A percentile compares a stretch with the other conserved stretches of the same genome.
phyloP scores from a whole-genome alignment of 139 green algal genomes.

The Closterium sp. region DNA sequence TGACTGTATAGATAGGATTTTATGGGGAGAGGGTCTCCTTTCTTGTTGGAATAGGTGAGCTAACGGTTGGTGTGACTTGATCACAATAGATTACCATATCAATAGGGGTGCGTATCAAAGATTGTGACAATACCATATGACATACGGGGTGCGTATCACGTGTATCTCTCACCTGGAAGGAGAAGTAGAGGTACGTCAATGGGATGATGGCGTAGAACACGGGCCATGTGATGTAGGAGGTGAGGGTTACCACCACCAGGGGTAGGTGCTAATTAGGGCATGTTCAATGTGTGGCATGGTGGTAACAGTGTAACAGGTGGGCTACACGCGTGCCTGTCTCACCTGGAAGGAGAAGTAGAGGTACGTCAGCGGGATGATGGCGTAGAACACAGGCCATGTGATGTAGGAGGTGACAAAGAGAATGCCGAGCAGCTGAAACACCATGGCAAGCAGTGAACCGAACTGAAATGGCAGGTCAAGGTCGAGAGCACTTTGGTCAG shows the following conservation, averaged over 20 bases:
- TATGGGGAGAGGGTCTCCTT: too few species aligned
- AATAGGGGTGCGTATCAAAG: too few species aligned
- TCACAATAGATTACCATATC: too few species aligned
- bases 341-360: neutral
- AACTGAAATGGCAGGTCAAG: constrained; percentile 17
- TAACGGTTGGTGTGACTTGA: too few species aligned
- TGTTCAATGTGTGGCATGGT: too few species aligned
- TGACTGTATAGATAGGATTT: too few species aligned
- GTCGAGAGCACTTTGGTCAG: constrained; percentile 15
- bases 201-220: neutral
- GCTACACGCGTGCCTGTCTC: too few species aligned
- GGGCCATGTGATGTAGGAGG: neutral
- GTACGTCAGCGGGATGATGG: neutral
- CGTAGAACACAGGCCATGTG: neutral
- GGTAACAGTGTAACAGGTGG: too few species aligned
- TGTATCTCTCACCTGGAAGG: neutral
- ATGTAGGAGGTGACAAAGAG: constrained; percentile 15
- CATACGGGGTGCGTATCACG: neutral
- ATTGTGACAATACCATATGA: too few species aligned
- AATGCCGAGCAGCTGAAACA: constrained; percentile 17
- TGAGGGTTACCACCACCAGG: neutral
- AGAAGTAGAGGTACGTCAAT: neutral
- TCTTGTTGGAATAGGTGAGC: too few species aligned
- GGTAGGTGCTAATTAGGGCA: neutral
- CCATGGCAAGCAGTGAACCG: neutral